A percentile compares a stretch with the other conserved stretches of the same genome.
Conservation (phyloP, 805 yeast genomes). For the Teunomyces stri region DNA sequence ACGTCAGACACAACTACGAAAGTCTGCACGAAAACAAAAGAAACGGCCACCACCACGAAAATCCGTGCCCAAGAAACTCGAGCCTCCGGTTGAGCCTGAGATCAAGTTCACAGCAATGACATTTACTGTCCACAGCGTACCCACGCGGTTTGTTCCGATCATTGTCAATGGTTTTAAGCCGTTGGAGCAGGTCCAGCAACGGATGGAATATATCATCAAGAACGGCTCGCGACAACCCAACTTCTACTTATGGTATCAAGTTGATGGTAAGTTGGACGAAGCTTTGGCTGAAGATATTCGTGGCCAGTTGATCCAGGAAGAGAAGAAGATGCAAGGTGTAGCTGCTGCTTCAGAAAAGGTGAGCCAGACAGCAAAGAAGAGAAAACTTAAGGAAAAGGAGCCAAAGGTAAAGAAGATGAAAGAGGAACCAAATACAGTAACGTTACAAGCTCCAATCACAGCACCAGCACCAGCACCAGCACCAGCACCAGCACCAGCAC, state of each 20-base stretch:
- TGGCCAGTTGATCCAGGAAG: slow-evolving; percentile 53
- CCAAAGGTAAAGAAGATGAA: slow-evolving; percentile 15
- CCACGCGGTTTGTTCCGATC: slow-evolving; percentile 61
- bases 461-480: background rate
- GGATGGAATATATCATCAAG: slow-evolving; percentile 60
- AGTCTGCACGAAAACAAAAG: slow-evolving; percentile 11
- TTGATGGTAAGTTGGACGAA: slow-evolving; percentile 74
- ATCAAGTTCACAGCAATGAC: slow-evolving; percentile 61
- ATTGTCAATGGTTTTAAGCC: slow-evolving; percentile 64
- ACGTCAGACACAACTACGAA: slow-evolving; percentile 10
- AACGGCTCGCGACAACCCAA: slow-evolving; percentile 60
- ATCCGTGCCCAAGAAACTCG: slow-evolving; percentile 19
- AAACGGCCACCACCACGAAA: slow-evolving; percentile 11
- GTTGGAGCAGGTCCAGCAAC: slow-evolving; percentile 50
- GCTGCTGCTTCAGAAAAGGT: slow-evolving; percentile 13
- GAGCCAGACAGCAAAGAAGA: slow-evolving; percentile 24
- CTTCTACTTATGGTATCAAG: slow-evolving; percentile 77
- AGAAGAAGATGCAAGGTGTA: slow-evolving; percentile 44
- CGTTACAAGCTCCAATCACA: background rate
- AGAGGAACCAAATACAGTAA: slow-evolving; percentile 2
- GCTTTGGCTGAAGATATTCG: slow-evolving; percentile 62
- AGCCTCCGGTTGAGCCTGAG: slow-evolving; percentile 43
- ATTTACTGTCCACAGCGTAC: slow-evolving; percentile 61
- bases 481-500: background rate
- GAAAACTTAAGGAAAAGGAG: slow-evolving; percentile 30